Evolutionary conservation across 495 filamentous ascomycete species (phyloP).

Genomic region (Podospora pseudoanserina): DNA sequence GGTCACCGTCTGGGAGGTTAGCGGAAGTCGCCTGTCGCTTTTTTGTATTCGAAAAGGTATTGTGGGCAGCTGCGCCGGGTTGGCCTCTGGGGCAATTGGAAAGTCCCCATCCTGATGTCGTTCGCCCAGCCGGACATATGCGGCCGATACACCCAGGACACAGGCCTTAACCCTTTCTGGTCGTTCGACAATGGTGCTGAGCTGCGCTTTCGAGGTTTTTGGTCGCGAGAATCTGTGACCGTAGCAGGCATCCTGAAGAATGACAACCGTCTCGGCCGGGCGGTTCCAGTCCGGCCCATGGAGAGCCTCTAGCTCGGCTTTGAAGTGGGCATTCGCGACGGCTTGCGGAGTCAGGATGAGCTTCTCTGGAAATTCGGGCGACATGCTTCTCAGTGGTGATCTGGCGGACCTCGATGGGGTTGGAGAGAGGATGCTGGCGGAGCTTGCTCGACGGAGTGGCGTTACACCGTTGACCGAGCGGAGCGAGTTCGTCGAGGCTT

Average conservation of each 20-base stretch:
- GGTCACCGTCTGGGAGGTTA: slow-evolving; percentile 67
- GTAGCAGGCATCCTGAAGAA: slow-evolving; percentile 90
- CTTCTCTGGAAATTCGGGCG: slow-evolving; percentile 41
- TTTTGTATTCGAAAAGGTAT: slow-evolving; percentile 82
- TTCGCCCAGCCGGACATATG: slow-evolving; percentile 81
- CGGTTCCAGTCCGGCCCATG: slow-evolving; percentile 45
- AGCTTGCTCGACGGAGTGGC: slow-evolving; percentile 50
- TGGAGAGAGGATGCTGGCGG: slow-evolving; percentile 46
- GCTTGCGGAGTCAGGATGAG: slow-evolving; percentile 57
- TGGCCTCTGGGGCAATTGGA: slow-evolving; percentile 52
- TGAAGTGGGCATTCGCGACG: slow-evolving; percentile 67
- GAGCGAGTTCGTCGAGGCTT: slow-evolving; percentile 56
- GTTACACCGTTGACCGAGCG: slow-evolving; percentile 41
- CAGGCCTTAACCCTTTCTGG: slow-evolving; percentile 88
- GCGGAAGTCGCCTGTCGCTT: slow-evolving; percentile 59
- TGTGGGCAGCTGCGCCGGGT: slow-evolving; percentile 50
- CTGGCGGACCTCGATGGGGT: slow-evolving; percentile 26
- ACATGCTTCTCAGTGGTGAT: slow-evolving; percentile 35
- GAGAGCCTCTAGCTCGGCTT: slow-evolving; percentile 63
- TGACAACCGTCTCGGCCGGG: slow-evolving; percentile 65
- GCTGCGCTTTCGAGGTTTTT: slow-evolving; percentile 58
- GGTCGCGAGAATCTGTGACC: slow-evolving; percentile 85
- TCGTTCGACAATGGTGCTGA: slow-evolving; percentile 80
- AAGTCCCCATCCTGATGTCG: slow-evolving; percentile 69
- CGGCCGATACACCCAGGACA: slow-evolving; percentile 74